Evolutionary conservation across 305 asterid species (phyloP).

Genomic region (Rubia balearica): DNA sequence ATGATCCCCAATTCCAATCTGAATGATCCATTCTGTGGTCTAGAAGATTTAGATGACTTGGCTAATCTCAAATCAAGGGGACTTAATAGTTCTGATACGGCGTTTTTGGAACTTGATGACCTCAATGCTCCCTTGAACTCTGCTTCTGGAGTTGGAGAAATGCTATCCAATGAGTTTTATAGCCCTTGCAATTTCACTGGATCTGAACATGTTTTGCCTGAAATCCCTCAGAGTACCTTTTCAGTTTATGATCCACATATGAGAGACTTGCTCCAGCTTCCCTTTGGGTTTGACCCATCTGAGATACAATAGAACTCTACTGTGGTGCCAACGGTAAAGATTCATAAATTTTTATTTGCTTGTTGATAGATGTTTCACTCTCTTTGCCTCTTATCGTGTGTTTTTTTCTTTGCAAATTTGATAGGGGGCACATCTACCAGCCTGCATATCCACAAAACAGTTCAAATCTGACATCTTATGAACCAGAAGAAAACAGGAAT

Average conservation of each 20-base stretch:
- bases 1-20: slow-evolving; percentile 23
- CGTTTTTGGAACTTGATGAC: slow-evolving; percentile 25
- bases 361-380: neutral
- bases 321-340: slow-evolving; percentile 1
- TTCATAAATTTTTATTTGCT: neutral
- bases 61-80: slow-evolving; percentile 18
- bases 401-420: neutral
- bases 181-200: slow-evolving; percentile 1
- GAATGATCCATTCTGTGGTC: slow-evolving; percentile 35
- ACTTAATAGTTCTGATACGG: slow-evolving; percentile 18
- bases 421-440: slow-evolving; percentile 14
- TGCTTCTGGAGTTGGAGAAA: neutral
- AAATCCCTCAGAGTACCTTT: slow-evolving; percentile 1
- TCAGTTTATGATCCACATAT: neutral
- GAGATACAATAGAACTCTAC: neutral
- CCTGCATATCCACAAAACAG: slow-evolving; percentile 1
- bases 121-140: slow-evolving; percentile 16
- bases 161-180: slow-evolving; percentile 7
- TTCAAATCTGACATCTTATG: slow-evolving; percentile 1
- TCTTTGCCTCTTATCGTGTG: neutral
- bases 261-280: neutral
- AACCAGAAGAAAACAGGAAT: slow-evolving; percentile 3
- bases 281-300: neutral
- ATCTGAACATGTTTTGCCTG: slow-evolving; percentile 6
- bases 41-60: slow-evolving; percentile 32